These are phyloP conservation scores for Globisporangium takayamanum DNA, from an alignment of 352 stramenopile genomes.

Conservation along the genomic window DNA sequence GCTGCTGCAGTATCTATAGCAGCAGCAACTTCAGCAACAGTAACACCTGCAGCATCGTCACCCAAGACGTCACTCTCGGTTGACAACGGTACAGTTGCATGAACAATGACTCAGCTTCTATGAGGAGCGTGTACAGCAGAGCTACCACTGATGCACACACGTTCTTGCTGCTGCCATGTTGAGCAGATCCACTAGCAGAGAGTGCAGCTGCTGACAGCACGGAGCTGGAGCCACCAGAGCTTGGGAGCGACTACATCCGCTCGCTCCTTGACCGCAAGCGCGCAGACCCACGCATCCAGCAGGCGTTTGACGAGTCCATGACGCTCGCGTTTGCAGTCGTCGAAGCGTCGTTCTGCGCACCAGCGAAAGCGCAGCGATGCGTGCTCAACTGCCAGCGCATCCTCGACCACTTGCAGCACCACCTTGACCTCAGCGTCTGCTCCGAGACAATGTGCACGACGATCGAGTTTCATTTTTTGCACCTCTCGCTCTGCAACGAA, in stretches of 20 bases:
- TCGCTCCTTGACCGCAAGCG: slow-evolving; percentile 10
- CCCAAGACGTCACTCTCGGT: neutral
- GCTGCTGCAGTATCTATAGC: neutral
- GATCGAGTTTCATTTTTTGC: slow-evolving; percentile 55
- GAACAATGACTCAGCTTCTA: neutral
- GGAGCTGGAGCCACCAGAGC: neutral
- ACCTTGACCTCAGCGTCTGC: slow-evolving; percentile 49
- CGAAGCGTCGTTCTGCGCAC: slow-evolving; percentile 52
- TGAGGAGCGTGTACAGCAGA: too few species aligned
- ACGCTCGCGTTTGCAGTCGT: slow-evolving; percentile 47
- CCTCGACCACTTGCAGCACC: slow-evolving; percentile 52
- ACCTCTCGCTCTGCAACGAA: slow-evolving; percentile 45
- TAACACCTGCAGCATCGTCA: too few species aligned
- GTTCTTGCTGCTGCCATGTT: neutral
- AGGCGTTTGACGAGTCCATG: slow-evolving; percentile 34
- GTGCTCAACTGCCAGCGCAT: slow-evolving; percentile 50
- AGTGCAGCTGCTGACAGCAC: too few species aligned
- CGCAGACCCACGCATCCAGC: slow-evolving; percentile 10
- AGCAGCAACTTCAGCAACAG: neutral
- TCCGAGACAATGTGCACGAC: slow-evolving; percentile 40
- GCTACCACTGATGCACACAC: too few species aligned
- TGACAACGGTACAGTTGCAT: neutral
- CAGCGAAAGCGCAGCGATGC: slow-evolving; percentile 38
- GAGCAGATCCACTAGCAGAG: neutral
- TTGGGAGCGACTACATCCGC: slow-evolving; percentile 8